Evolutionary conservation across 2,329 filamentous ascomycete genomes (phyloP).

Genomic region (Neonectria coccinea): DNA sequence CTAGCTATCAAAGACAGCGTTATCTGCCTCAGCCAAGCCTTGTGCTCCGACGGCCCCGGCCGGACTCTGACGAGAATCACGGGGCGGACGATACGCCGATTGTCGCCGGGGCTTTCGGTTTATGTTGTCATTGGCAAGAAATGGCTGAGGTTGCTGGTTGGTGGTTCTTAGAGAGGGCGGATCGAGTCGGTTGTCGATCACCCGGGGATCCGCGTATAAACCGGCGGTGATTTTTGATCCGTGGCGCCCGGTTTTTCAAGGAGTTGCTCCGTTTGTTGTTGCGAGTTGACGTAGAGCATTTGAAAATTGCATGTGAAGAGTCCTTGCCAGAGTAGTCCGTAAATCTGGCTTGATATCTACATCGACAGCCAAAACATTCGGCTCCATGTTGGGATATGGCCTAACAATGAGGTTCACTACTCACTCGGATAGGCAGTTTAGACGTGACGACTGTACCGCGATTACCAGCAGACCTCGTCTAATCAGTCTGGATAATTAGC

Average conservation of each 20-base stretch:
- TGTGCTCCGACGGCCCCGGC: constrained; percentile 13
- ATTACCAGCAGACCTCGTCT: neutral
- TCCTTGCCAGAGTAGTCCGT: neutral
- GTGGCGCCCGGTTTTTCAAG: neutral
- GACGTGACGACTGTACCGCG: neutral
- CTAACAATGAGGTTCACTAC: neutral
- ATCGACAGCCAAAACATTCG: no score
- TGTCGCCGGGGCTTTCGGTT: constrained; percentile 19
- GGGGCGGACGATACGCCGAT: neutral
- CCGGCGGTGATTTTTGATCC: neutral
- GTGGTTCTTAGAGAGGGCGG: neutral
- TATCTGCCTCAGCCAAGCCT: neutral
- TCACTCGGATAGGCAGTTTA: neutral
- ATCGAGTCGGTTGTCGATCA: constrained; percentile 5
- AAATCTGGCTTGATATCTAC: no score
- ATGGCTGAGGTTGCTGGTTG: neutral
- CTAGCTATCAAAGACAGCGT: neutral
- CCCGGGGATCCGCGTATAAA: constrained; percentile 2
- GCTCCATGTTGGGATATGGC: neutral
- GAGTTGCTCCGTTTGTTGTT: neutral
- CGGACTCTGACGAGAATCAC: constrained; percentile 10
- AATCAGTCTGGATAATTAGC: neutral
- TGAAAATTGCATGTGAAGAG: no score
- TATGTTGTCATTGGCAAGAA: neutral
- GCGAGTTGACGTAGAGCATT: neutral